These are phyloP conservation scores for Backusella parvicylindrica DNA, from an alignment of 192 early-diverging fungal species.

Conservation along the genomic window DNA sequence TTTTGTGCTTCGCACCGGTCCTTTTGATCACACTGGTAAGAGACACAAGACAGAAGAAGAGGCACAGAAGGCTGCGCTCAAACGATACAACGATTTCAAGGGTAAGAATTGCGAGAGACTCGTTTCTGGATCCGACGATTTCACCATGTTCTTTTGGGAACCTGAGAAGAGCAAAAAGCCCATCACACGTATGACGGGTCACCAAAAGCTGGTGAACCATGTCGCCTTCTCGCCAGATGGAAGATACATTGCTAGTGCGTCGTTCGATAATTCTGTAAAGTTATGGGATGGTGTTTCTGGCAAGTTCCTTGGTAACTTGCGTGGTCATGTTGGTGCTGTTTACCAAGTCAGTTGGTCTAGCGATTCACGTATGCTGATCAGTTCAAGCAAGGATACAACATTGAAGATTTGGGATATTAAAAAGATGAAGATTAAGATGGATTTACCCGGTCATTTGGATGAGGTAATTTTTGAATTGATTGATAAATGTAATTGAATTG, in stretches of 20 bases:
- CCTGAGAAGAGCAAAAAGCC: conserved; percentile 78
- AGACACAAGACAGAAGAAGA: conserved; percentile 58
- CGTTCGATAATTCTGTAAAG: conserved; percentile 97
- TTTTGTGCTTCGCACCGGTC: conserved; percentile 85
- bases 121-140: conserved; percentile 95
- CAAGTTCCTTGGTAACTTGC: conserved; percentile 86
- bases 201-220: conserved; percentile 95
- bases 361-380: conserved; percentile 89
- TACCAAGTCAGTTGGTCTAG: conserved; percentile 96
- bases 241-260: conserved; percentile 81
- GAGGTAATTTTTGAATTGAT: conserved; percentile 56
- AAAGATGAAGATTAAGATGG: conserved; percentile 86
- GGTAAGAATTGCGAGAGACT: conserved; percentile 73
- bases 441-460: conserved; percentile 94
- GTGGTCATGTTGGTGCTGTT: conserved; percentile 94
- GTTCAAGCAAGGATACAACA: conserved; percentile 88
- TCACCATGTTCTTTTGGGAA: conserved; percentile 97
- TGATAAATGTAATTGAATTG: background rate
- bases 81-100: conserved; percentile 73
- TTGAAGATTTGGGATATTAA: conserved; percentile 93
- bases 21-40: conserved; percentile 81
- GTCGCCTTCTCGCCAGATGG: conserved; percentile 94
- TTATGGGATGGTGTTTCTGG: conserved; percentile 92
- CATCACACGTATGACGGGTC: conserved; percentile 76
- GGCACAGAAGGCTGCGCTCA: conserved; percentile 67